A percentile compares a stretch with the other conserved stretches of the same genome.
These are phyloP conservation scores for Penicillium dipodomyicola DNA, from an alignment of 495 filamentous ascomycete species.

Conservation along the genomic window DNA sequence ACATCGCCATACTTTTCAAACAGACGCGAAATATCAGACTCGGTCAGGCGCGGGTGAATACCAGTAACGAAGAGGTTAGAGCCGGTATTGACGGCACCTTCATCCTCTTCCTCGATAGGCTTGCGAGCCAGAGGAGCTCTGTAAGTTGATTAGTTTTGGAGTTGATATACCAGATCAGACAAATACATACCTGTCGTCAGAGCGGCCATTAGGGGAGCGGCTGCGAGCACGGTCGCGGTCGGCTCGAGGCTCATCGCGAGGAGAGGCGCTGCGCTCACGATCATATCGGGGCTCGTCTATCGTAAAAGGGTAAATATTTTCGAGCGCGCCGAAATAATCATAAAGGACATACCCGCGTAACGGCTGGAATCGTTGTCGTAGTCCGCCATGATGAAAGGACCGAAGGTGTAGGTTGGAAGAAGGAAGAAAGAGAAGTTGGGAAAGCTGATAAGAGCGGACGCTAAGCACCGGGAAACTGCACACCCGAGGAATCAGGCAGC, in stretches of 20 bases:
- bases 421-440: conserved; percentile 23
- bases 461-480: conserved; percentile 26
- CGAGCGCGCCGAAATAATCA: not conserved
- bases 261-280: conserved; percentile 89
- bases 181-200: conserved; percentile 68
- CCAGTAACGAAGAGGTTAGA: conserved; percentile 99
- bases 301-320: conserved; percentile 21
- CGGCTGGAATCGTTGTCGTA: conserved; percentile 85
- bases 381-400: conserved; percentile 52
- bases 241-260: conserved; percentile 70
- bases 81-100: conserved; percentile 82
- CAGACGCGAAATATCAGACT: conserved; percentile 86
- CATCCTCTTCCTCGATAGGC: conserved; percentile 59
- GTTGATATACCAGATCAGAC: not conserved
- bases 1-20: conserved; percentile 99
- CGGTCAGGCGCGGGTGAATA: conserved; percentile 90
- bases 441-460: conserved; percentile 26
- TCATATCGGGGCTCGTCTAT: conserved; percentile 81
- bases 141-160: not conserved
- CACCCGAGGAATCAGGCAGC: conserved; percentile 19
- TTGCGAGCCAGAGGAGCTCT: conserved; percentile 24
- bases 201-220: conserved; percentile 67
- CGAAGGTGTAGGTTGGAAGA: conserved; percentile 20
- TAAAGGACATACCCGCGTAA: conserved; percentile 69
- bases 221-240: conserved; percentile 72